Evolutionary conservation across 1,284 basidiomycete species (phyloP).

Genomic region (Amylostereum areolatum): DNA sequence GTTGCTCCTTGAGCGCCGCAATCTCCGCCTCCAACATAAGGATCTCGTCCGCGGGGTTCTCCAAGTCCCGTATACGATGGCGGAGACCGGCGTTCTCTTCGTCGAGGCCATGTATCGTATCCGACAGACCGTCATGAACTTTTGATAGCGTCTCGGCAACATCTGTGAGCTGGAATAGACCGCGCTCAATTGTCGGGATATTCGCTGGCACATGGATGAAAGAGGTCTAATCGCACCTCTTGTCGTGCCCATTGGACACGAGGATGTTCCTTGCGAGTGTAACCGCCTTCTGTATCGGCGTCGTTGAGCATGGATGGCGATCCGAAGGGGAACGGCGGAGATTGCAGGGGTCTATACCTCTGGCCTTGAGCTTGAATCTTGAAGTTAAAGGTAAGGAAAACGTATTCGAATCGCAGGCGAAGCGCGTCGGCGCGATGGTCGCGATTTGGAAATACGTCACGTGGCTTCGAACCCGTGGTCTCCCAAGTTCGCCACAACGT

Average conservation of each 20-base stretch:
- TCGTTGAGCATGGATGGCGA: too few species aligned
- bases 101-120: slow-evolving; percentile 12
- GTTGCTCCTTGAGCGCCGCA: slow-evolving; percentile 2
- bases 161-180: slow-evolving; percentile 12
- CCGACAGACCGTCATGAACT: slow-evolving; percentile 13
- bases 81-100: slow-evolving; percentile 16
- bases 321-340: too few species aligned
- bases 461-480: too few species aligned
- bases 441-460: too few species aligned
- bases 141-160: slow-evolving; percentile 9
- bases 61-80: slow-evolving; percentile 2
- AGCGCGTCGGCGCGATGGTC: too few species aligned
- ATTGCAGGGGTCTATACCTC: too few species aligned
- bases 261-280: too few species aligned
- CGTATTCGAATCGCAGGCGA: too few species aligned
- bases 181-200: not conserved
- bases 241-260: not conserved
- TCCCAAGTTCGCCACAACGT: too few species aligned
- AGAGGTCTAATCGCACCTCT: not conserved
- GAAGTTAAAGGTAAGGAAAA: too few species aligned
- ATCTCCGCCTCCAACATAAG: slow-evolving; percentile 10
- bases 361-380: too few species aligned
- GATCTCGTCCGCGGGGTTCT: slow-evolving; percentile 2
- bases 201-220: not conserved
- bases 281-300: too few species aligned